Conservation (phyloP, 1,284 basidiomycete genomes). For the Waitea zeae region DNA sequence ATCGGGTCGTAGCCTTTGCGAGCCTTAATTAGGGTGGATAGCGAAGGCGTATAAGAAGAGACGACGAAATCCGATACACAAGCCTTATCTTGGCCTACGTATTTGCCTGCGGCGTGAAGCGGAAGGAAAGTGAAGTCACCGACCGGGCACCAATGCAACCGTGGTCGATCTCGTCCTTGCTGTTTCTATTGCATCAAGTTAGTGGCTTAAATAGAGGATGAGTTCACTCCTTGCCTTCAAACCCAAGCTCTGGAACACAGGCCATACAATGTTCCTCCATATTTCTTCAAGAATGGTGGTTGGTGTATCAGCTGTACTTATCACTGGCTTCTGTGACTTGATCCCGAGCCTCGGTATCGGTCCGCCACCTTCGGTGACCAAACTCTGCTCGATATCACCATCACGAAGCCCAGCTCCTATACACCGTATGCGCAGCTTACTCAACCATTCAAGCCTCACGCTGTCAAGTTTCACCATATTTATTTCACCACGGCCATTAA, state of each 20-base stretch:
- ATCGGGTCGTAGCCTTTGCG: background rate
- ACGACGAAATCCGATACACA: background rate
- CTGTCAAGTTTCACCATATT: background rate
- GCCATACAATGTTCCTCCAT: background rate
- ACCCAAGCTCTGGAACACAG: background rate
- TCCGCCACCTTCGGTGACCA: background rate
- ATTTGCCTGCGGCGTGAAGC: conserved; percentile 5
- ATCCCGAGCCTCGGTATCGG: background rate
- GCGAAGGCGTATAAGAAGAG: conserved; percentile 1
- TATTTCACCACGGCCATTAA: background rate
- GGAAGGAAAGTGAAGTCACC: conserved; percentile 5
- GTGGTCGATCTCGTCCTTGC: background rate
- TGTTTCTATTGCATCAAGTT: background rate
- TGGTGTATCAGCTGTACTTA: background rate
- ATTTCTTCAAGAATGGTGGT: background rate
- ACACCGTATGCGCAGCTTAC: background rate
- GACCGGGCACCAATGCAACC: conserved; percentile 5
- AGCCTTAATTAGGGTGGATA: background rate
- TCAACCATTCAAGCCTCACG: background rate
- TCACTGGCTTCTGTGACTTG: background rate
- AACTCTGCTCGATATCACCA: background rate
- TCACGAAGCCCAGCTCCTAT: background rate
- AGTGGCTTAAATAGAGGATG: background rate
- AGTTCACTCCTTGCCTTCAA: background rate
- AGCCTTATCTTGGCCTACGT: background rate